Conservation (phyloP, 1,284 basidiomycete species). For the Porphyrellus sp. region DNA sequence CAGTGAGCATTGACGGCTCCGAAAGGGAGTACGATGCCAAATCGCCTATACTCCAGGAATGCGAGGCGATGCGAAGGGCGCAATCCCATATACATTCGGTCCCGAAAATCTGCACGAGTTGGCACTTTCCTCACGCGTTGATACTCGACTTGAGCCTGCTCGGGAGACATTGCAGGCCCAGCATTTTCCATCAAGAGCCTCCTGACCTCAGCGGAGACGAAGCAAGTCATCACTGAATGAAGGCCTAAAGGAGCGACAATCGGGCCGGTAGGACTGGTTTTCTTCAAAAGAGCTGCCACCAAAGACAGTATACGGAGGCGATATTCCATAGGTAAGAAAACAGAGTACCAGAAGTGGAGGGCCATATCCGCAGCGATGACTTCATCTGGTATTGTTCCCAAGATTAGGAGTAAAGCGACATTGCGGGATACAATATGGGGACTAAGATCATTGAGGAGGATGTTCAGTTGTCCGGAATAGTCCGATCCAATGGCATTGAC, state of each 20-base stretch:
- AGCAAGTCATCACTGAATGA: conserved; percentile 23
- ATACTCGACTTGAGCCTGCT: conserved; percentile 30
- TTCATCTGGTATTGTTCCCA: conserved; percentile 33
- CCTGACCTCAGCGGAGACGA: conserved; percentile 8
- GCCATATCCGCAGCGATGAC: conserved; percentile 39
- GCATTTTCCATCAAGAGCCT: conserved; percentile 19
- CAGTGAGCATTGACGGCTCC: conserved; percentile 40
- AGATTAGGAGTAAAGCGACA: conserved; percentile 38
- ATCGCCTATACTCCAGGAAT: conserved; percentile 37
- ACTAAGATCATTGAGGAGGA: conserved; percentile 39
- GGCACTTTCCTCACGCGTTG: conserved; percentile 27
- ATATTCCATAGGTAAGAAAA: conserved; percentile 38
- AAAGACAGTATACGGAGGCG: conserved; percentile 21
- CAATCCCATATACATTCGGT: conserved; percentile 35
- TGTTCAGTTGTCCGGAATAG: conserved; percentile 25
- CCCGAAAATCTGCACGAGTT: conserved; percentile 34
- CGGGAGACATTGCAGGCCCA: conserved; percentile 19
- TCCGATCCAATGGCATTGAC: conserved; percentile 26
- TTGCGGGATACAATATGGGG: conserved; percentile 35
- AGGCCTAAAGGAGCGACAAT: conserved; percentile 14
- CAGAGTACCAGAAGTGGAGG: conserved; percentile 46
- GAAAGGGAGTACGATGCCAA: conserved; percentile 44
- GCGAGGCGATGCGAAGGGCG: conserved; percentile 43
- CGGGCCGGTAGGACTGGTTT: background rate
- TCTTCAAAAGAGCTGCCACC: conserved; percentile 19